A percentile compares a stretch with the other conserved stretches of the same genome.
Conservation (phyloP, 75 land plant species). For the Picea sitchensis region DNA sequence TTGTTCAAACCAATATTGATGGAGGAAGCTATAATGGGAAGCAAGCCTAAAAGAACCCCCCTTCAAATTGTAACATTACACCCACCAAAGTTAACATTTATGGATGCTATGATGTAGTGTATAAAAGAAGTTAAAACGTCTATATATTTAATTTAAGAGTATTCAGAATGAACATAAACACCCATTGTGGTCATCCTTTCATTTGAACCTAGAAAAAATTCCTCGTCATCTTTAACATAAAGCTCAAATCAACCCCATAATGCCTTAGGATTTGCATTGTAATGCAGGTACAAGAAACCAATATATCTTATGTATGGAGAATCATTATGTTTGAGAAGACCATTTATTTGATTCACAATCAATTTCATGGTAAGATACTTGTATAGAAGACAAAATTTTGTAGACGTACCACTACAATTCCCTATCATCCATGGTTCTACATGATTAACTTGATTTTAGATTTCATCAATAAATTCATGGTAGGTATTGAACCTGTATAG, state of each 20-base stretch:
- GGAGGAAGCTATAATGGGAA: no score
- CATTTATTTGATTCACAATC: constrained; percentile 98
- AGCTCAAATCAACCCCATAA: constrained; percentile 94
- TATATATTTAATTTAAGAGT: no score
- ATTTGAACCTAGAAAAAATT: constrained; percentile 78
- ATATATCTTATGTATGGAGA: constrained; percentile 95
- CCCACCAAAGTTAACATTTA: no score
- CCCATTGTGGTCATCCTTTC: constrained; percentile 89
- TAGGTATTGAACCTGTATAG: constrained; percentile 87
- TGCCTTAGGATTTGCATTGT: constrained; percentile 92
- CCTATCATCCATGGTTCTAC: constrained; percentile 98
- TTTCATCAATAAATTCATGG: constrained; percentile 89
- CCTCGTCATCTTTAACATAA: constrained; percentile 89
- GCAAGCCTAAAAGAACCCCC: no score
- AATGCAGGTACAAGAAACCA: constrained; percentile 88
- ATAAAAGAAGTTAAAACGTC: no score
- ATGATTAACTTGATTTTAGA: constrained; percentile 89
- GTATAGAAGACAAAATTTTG: constrained; percentile 92
- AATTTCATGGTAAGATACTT: constrained; percentile 98
- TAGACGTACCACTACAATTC: constrained; percentile 90
- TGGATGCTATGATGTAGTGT: no score
- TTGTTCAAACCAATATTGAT: no score
- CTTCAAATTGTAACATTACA: no score
- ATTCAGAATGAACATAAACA: constrained; percentile 45
- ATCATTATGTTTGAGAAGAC: constrained; percentile 78